A percentile compares a stretch with the other conserved stretches of the same genome.
These are phyloP conservation scores for Neophaeococcomyces aloes DNA, from an alignment of 2,329 filamentous ascomycete species.

Conservation along the genomic window DNA sequence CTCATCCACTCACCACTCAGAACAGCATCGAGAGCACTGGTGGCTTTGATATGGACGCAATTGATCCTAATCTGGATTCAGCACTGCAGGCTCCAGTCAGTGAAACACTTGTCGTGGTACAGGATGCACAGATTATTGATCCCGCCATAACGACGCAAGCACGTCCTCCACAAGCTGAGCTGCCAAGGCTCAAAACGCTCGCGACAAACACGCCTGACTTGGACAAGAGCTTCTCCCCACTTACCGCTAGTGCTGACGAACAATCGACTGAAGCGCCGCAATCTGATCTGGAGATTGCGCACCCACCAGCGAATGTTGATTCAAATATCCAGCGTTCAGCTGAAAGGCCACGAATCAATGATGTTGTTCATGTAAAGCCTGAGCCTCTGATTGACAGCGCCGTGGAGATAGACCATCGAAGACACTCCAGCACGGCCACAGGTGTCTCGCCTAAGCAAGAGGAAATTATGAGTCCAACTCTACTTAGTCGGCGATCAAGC, in stretches of 20 bases:
- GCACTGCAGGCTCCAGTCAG: slow-evolving; percentile 1
- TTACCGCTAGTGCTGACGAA: neutral
- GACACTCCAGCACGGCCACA: slow-evolving; percentile 15
- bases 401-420: slow-evolving; percentile 5
- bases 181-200: slow-evolving; percentile 4
- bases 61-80: slow-evolving; percentile 5
- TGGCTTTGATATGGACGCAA: slow-evolving; percentile 30
- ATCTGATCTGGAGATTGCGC: neutral
- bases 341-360: neutral
- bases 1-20: neutral
- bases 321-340: neutral
- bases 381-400: neutral
- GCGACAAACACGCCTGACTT: slow-evolving; percentile 2
- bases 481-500: slow-evolving; percentile 13
- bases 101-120: slow-evolving; percentile 1
- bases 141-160: neutral
- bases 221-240: slow-evolving; percentile 6
- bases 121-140: neutral
- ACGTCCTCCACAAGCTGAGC: neutral
- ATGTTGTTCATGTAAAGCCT: neutral
- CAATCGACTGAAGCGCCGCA: neutral
- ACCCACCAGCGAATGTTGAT: neutral
- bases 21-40: slow-evolving; percentile 29
- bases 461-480: slow-evolving; percentile 7
- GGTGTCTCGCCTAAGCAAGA: slow-evolving; percentile 10